Evolutionary conservation across 768 basidiomycete species (phyloP).

Genomic region (Hygrocybe punicea): DNA sequence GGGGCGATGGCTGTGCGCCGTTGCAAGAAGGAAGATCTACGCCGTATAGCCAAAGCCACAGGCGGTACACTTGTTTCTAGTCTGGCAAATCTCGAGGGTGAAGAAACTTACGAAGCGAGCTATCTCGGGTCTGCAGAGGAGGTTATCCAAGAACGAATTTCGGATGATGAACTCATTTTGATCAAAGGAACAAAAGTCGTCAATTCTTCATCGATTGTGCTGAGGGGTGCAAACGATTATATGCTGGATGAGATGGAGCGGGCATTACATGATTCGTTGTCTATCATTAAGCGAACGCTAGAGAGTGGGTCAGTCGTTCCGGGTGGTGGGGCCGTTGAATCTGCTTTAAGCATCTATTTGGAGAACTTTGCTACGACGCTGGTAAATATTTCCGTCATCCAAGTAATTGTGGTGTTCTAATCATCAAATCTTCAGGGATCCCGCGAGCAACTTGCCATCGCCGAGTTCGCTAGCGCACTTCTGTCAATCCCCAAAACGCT

Average conservation of each 20-base stretch:
- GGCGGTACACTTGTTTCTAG: conserved; percentile 91
- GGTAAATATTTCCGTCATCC: conserved; percentile 47
- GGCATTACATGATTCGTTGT: conserved; percentile 89
- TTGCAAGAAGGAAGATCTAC: conserved; percentile 95
- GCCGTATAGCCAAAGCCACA: conserved; percentile 94
- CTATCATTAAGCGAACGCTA: conserved; percentile 92
- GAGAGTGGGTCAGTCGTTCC: conserved; percentile 96
- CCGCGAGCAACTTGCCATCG: conserved; percentile 95
- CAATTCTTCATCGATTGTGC: conserved; percentile 85
- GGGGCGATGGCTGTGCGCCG: conserved; percentile 98
- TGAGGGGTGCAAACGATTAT: conserved; percentile 97
- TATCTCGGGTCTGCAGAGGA: conserved; percentile 92
- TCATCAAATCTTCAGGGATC: conserved; percentile 65
- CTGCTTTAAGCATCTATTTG: conserved; percentile 92
- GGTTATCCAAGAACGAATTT: conserved; percentile 93
- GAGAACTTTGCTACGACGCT: conserved; percentile 99
- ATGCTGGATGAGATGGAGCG: conserved; percentile 99
- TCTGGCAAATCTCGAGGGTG: conserved; percentile 94
- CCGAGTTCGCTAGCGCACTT: conserved; percentile 93
- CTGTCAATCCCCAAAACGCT: conserved; percentile 95
- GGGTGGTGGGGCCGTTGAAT: conserved; percentile 96
- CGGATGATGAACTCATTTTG: conserved; percentile 97
- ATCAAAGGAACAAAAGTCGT: conserved; percentile 98
- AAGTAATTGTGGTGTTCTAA: conserved; percentile 5
- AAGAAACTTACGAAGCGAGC: conserved; percentile 93